Conservation (phyloP, 148 eudicot genomes). For the Vaccinium corymbosum region DNA sequence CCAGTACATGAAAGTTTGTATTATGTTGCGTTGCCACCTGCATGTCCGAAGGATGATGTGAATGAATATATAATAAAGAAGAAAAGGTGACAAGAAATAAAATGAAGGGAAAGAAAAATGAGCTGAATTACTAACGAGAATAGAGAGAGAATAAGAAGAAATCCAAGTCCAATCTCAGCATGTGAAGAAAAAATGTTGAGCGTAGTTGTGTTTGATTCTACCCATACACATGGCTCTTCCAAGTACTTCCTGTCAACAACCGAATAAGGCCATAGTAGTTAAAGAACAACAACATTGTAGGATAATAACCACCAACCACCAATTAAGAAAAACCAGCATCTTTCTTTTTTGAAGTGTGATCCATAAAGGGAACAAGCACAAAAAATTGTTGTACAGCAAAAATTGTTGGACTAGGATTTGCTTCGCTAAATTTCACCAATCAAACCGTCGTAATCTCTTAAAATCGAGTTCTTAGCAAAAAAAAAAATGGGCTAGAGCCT, state of each 20-base stretch:
- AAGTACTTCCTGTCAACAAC: slow-evolving; percentile 69
- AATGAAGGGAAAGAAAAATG: not conserved
- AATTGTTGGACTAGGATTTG: not conserved
- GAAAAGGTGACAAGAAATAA: not conserved
- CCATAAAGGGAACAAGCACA: not conserved
- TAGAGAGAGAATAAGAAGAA: slow-evolving; percentile 77
- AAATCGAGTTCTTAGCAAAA: not conserved
- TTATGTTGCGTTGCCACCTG: slow-evolving; percentile 96
- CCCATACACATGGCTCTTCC: slow-evolving; percentile 93
- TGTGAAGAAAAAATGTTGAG: slow-evolving; percentile 87
- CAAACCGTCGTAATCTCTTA: not conserved
- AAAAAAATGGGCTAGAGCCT: not conserved
- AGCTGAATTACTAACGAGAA: slow-evolving; percentile 60
- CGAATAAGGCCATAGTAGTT: not conserved
- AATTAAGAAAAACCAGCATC: not conserved
- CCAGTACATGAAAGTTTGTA: slow-evolving; percentile 95
- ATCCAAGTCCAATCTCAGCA: slow-evolving; percentile 92
- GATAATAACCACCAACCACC: not conserved
- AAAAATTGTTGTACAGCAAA: not conserved
- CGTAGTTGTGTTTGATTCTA: slow-evolving; percentile 85
- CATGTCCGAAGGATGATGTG: slow-evolving; percentile 14
- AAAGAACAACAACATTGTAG: not conserved
- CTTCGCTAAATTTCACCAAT: not conserved
- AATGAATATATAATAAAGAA: not conserved
- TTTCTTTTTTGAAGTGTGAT: not conserved